These are phyloP conservation scores for Suillus weaverae DNA, from an alignment of 768 basidiomycete genomes.

Conservation along the genomic window DNA sequence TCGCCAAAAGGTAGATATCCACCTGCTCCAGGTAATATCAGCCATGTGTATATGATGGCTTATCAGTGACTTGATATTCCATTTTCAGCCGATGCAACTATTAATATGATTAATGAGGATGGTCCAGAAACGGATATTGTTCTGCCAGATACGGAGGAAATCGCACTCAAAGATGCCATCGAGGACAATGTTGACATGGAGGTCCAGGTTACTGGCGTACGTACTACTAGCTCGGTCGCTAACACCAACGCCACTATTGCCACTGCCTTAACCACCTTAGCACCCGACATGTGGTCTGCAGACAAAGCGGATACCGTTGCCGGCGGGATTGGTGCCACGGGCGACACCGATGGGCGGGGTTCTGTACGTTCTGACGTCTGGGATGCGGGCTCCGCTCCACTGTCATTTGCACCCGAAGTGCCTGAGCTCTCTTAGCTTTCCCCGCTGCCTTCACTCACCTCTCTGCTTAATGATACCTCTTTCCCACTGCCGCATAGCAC, in stretches of 20 bases:
- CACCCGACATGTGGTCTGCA: conserved; percentile 3
- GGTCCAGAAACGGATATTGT: conserved; percentile 16
- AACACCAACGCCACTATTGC: not conserved
- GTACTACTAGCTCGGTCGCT: not conserved
- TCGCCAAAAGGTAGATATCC: not conserved
- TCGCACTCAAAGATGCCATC: conserved; percentile 25
- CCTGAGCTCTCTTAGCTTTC: conserved; percentile 25
- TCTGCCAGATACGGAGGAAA: conserved; percentile 27
- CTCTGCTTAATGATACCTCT: conserved; percentile 53
- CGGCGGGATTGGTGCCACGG: conserved; percentile 15
- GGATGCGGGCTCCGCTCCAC: conserved; percentile 8
- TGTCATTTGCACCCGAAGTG: conserved; percentile 15
- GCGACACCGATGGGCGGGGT: conserved; percentile 5
- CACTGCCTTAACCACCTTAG: not conserved
- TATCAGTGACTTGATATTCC: conserved; percentile 11
- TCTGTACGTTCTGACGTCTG: conserved; percentile 6
- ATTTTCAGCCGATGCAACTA: conserved; percentile 11
- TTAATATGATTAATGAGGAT: conserved; percentile 19
- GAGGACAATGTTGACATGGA: conserved; percentile 28
- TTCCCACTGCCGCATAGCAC: conserved; percentile 63
- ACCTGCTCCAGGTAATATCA: conserved; percentile 8
- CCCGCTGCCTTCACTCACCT: conserved; percentile 29
- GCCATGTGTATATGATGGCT: conserved; percentile 2
- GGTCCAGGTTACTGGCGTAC: conserved; percentile 10
- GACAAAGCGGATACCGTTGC: conserved; percentile 2